Base-by-base conservation (phyloP, 2,329 filamentous ascomycete species). In the Diatrype stigma region DNA sequence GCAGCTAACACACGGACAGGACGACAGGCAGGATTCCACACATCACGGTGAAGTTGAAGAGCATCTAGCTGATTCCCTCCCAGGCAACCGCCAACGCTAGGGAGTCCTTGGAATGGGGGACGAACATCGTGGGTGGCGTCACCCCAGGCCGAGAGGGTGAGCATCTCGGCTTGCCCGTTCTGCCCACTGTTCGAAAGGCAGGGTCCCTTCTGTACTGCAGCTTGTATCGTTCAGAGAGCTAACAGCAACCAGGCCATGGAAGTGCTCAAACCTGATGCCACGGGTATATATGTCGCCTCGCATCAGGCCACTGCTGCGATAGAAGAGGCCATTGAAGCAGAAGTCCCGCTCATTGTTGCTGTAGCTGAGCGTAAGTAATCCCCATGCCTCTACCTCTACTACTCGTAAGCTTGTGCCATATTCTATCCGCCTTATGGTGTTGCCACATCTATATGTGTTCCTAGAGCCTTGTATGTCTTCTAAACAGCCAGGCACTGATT, bases 281-380 rank as follows among this genome's bases (percentile, higher is more conserved):
- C 88, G 1, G 87, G 85, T 4, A 87, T 93, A 50, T 92, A 90
- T 59, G 89, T 92, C 2, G 85, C 88, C 1, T 87, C 88, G n/a
- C 80, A 84, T 52, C 82, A 87, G 57, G 89, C 88, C 1, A 77
- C 84, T 0, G 75, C 76, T 23, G 89, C 89, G 0, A 91, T 93
- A 60, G 85, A 89, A 65, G 87, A 92, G 65, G 88, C 89, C 1
- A 88, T 91, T 48, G 87, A 86, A 66, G 86, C 86, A 1, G 85
- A 90, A 63, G 85, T 90, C 0, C 85, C 86, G 2, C 73, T 90
- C n/a, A 85, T 90, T 46, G 85, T 89, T 21, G 84, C 84, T 17
- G 86, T 90, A 17, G 86, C 87, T 11, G 87, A 90, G 63, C 86
- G 34, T 37, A 37, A 37, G 34, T 16, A 17, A 17, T 12, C n/a